phyloP scores from a whole-genome alignment of 2,329 filamentous ascomycete species.

The Cercospora janseana region DNA sequence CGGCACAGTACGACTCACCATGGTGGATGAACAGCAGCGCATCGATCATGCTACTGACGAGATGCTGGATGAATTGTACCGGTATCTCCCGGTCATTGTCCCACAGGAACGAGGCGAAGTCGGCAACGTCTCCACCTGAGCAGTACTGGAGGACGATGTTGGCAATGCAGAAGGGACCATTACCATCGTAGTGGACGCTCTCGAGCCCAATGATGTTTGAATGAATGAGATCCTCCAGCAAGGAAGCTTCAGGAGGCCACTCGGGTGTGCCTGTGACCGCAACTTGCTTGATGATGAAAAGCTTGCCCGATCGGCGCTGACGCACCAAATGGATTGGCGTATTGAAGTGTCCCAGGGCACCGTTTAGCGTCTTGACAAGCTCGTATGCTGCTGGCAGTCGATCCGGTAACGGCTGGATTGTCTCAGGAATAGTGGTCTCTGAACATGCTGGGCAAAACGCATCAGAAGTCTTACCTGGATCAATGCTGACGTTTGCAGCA shows the following conservation, averaged over 20 bases:
- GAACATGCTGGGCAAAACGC: not conserved
- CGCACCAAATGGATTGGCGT: constrained; percentile 18
- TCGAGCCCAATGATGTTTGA: constrained; percentile 18
- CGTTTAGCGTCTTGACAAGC: constrained; percentile 8
- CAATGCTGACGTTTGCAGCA: not conserved
- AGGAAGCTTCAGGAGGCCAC: constrained; percentile 11
- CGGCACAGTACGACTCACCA: constrained; percentile 11
- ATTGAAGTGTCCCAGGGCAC: constrained; percentile 4
- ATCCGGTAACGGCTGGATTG: not conserved
- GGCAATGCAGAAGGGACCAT: not conserved
- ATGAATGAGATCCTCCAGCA: constrained; percentile 12
- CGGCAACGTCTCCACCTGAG: constrained; percentile 23
- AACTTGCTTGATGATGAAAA: constrained; percentile 22
- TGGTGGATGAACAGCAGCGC: constrained; percentile 28
- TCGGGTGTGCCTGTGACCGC: not conserved
- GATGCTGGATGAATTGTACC: constrained; percentile 25
- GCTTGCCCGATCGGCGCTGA: constrained; percentile 2
- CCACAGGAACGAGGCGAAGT: constrained; percentile 14
- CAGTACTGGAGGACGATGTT: constrained; percentile 24
- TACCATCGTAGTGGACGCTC: not conserved
- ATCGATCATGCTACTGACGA: constrained; percentile 24
- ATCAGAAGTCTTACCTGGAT: not conserved
- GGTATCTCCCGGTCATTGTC: not conserved
- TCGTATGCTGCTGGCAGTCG: constrained; percentile 11
- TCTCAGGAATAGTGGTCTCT: not conserved